Base-by-base conservation (phyloP, 2,329 filamentous ascomycete genomes). In the Neonectria faginata region DNA sequence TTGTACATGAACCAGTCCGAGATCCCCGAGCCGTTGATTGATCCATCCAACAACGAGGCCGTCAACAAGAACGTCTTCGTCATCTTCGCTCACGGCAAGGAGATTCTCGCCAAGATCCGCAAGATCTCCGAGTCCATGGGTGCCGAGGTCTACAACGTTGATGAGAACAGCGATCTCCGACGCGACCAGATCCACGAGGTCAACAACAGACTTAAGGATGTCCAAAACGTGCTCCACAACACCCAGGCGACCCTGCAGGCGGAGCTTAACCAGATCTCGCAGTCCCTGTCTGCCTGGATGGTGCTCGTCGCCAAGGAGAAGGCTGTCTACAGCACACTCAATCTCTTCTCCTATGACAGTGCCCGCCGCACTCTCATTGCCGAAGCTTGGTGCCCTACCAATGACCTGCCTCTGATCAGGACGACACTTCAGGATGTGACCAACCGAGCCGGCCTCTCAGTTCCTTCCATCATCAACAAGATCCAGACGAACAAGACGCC, bases 1-100 rank as follows among this genome's bases (percentile, higher is more conserved):
- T 84, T 99, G 68, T 99, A 98, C 86, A 99, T 99, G 96, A 99
- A 99, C 82, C 97, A 99, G 84, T 95, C 95, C 44, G 96, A 99
- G 85, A 99, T 99, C 67, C 91, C 94, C 8, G 95, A 99, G 79
- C 89, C 93, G 41, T 91, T 99, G 72, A 86, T 97, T 78, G 93
- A 99, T 79, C 95, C 96, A 16, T 87, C 91, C 77, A 97, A 89
- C 82, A 97, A 98, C 78, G 95, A 98, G 81, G 86, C 92, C 69
- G 87, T 97, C 73, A 89, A 92, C 84, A 99, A 99, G 89, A 99
- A 97, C 74, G 96, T 99, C 60, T 99, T 99, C 76, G 95, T 99
- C 76, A 99, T 99, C 79, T 99, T 99, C 74, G 96, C 96, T 12
- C 96, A 99, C 76, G 96, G 96, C 77, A 97, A 97, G 81, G 95